Base-by-base conservation (phyloP, 2,329 filamentous ascomycete species). In the Ascomycota sp. region DNA sequence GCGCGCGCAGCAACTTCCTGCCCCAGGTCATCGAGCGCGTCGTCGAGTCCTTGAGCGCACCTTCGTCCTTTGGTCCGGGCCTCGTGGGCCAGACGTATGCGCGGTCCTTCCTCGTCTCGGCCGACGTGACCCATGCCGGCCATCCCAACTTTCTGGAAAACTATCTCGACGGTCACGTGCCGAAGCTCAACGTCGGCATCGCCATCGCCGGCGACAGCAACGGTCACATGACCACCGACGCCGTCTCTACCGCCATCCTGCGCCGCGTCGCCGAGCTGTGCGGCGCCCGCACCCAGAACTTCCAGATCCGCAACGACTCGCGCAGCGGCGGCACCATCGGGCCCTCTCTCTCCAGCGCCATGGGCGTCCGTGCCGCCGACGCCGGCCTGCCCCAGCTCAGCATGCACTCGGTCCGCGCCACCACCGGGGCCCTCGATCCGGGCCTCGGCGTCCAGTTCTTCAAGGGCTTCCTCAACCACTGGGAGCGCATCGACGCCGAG, bases 201-300 rank as follows among this genome's bases (percentile, higher is more conserved):
- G 69, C 74, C 11, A 64, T 98, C 24, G 74, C 71, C 27, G 71
- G 73, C 15, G 86, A 95, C 52, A 71, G 73, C 30, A 94, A 94
- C 45, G 89, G 82, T 4, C 82, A 95, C 56, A 93, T 94, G 80
- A 93, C 86, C 4, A 94, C 86, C 3, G 85, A 95, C 47, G 72
- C 75, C 32, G 71, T 93, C 12, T 89, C 79, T 8, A 79, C 80
- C 4, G 73, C 82, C 4, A 68, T 95, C 35, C 58, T 95, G 23
- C 69, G 75, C 40, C 68, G 79, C 19, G 69, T 91, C 24, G 85
- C 82, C 7, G 73, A 83, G 40, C 72, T 79, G 34, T 66, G 63
- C 36, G 80, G 61, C 30, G 70, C 69, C 33, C 69, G 65, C 28
- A 63, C 91, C 31, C 89, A 95, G 54, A 61, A 78, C 5, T 95